Evolutionary conservation across 148 eudicot genomes (phyloP).

Genomic region (Dysphania ambrosioides): DNA sequence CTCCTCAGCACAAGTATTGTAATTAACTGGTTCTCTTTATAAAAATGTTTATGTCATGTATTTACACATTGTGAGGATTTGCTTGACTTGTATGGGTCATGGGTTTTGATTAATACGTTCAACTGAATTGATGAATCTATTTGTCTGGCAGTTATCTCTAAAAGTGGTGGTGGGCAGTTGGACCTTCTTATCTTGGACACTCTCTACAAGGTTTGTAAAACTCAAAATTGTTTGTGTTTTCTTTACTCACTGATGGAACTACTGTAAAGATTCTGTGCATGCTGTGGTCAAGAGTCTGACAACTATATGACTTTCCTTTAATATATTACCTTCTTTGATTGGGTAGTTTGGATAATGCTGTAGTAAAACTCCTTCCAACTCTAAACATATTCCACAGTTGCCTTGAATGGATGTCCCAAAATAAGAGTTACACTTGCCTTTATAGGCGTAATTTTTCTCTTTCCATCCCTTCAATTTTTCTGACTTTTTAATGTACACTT

Average conservation of each 20-base stretch:
- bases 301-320: not conserved
- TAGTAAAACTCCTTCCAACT: not conserved
- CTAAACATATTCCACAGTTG: not conserved
- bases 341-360: not conserved
- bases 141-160: constrained; percentile 62
- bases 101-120: not conserved
- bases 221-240: not conserved
- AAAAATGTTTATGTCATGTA: not conserved
- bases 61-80: not conserved
- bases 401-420: not conserved
- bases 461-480: not conserved
- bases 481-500: not conserved
- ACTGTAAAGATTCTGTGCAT: not conserved
- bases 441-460: not conserved
- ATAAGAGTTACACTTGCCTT: not conserved
- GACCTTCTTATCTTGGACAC: constrained; percentile 90
- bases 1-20: not conserved
- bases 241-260: not conserved
- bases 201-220: constrained; percentile 32
- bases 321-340: not conserved
- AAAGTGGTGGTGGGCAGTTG: constrained; percentile 58
- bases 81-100: not conserved
- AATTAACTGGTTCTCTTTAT: not conserved
- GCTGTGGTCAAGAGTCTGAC: not conserved
- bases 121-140: constrained; percentile 5